Percentiles rank a stretch among this genome's conserved stretches.
Conservation (phyloP, 2,329 filamentous ascomycete species). For the Sarocladiaceae sp. region DNA sequence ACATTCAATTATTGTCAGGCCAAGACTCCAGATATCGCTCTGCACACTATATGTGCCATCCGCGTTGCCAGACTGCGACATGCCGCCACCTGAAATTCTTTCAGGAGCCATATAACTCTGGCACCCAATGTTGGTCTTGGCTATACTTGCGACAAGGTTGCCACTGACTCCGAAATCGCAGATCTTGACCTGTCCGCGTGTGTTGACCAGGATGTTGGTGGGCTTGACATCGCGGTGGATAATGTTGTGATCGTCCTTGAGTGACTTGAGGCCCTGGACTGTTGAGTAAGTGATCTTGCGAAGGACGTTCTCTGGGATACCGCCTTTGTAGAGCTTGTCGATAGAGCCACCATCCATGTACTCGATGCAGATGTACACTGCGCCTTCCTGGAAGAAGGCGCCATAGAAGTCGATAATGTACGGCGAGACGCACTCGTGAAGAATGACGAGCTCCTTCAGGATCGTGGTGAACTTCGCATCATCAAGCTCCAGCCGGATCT, state of each 20-base stretch:
- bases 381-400: constrained; percentile 97
- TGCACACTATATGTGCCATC: constrained; percentile 94
- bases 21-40: constrained; percentile 95
- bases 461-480: constrained; percentile 96
- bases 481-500: constrained; percentile 90
- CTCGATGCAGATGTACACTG: constrained; percentile 98
- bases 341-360: constrained; percentile 99
- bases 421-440: constrained; percentile 89
- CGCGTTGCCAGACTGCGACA: constrained; percentile 60
- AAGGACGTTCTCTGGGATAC: constrained; percentile 81
- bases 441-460: constrained; percentile 92
- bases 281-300: constrained; percentile 88
- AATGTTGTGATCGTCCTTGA: constrained; percentile 98
- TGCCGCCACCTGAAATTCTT: constrained; percentile 80
- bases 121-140: constrained; percentile 97
- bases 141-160: constrained; percentile 93
- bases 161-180: constrained; percentile 98
- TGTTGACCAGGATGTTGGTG: constrained; percentile 95
- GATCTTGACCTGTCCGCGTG: constrained; percentile 87
- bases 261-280: constrained; percentile 79
- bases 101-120: constrained; percentile 99
- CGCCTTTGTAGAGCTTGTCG: constrained; percentile 88
- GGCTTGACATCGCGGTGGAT: constrained; percentile 98
- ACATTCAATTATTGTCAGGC: constrained; percentile 91
- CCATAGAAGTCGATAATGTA: constrained; percentile 99